These are phyloP conservation scores for Margaritispora aquatica DNA, from an alignment of 495 filamentous ascomycete species.

Conservation along the genomic window DNA sequence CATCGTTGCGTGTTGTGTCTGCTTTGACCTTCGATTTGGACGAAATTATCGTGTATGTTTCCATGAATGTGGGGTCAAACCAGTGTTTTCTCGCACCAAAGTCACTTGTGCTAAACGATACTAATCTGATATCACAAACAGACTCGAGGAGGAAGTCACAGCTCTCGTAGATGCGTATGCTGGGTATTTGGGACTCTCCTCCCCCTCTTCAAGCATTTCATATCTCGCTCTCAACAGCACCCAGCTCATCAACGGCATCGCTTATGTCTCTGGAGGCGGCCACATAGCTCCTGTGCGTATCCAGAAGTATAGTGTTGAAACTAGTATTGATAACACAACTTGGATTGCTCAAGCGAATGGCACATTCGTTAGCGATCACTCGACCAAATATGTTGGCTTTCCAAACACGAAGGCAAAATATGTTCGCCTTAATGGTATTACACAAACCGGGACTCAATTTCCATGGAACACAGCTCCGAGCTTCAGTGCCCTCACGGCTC, in stretches of 20 bases:
- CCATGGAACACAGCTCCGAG: conserved; percentile 31
- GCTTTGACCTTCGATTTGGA: neutral
- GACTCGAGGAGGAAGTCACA: neutral
- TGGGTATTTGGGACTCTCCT: neutral
- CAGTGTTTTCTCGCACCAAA: too few relatives aligned
- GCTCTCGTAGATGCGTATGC: neutral
- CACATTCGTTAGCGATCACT: conserved; percentile 35
- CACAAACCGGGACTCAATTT: conserved; percentile 26
- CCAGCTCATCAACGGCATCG: conserved; percentile 17
- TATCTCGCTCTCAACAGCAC: neutral
- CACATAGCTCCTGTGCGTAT: conserved; percentile 30
- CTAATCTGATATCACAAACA: neutral
- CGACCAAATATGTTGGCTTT: conserved; percentile 35
- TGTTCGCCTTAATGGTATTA: conserved; percentile 30
- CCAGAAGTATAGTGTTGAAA: conserved; percentile 32
- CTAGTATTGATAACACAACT: conserved; percentile 33
- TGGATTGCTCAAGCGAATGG: conserved; percentile 38
- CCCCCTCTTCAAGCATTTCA: neutral
- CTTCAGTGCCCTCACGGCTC: neutral
- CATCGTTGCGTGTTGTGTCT: neutral
- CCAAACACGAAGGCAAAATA: conserved; percentile 33
- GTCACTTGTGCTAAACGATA: neutral
- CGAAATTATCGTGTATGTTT: neutral
- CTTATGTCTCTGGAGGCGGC: conserved; percentile 30
- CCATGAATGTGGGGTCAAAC: neutral